phyloP scores from a whole-genome alignment of 169 alveolate species.

The Cystoisospora suis region DNA sequence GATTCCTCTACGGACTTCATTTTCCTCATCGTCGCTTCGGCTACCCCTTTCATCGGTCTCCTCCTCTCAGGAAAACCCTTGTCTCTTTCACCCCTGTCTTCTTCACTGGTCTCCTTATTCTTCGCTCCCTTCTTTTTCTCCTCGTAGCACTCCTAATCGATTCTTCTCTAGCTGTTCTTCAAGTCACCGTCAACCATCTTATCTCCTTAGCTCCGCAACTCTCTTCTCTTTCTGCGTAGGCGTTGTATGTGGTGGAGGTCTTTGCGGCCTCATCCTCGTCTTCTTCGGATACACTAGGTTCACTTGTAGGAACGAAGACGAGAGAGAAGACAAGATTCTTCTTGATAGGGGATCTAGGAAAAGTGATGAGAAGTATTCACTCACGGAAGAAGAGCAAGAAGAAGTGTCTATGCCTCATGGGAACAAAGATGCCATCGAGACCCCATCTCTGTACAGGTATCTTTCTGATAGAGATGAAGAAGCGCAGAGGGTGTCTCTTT shows the following conservation, averaged over 20 bases:
- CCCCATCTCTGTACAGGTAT: neutral
- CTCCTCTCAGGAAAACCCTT: too few relatives aligned
- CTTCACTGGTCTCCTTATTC: too few relatives aligned
- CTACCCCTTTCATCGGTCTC: too few relatives aligned
- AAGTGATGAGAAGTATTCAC: neutral
- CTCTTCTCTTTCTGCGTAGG: neutral
- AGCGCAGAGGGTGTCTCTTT: too few relatives aligned
- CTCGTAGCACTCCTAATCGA: too few relatives aligned
- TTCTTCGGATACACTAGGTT: neutral
- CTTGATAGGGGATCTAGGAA: neutral
- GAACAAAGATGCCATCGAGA: neutral
- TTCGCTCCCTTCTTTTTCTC: too few relatives aligned
- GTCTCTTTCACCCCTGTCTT: too few relatives aligned
- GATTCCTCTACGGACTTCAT: too few relatives aligned
- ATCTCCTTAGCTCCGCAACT: too few relatives aligned
- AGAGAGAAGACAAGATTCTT: neutral
- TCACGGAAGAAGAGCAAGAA: neutral
- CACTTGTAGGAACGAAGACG: neutral
- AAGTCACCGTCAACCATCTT: too few relatives aligned
- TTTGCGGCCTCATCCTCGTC: neutral
- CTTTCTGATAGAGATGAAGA: neutral
- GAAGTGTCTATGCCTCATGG: neutral
- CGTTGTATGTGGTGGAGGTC: neutral
- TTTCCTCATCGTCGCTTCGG: too few relatives aligned
- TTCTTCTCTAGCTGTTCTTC: too few relatives aligned